These are phyloP conservation scores for Neofusicoccum umdonicola DNA, from an alignment of 2,329 filamentous ascomycete genomes.

Conservation along the genomic window DNA sequence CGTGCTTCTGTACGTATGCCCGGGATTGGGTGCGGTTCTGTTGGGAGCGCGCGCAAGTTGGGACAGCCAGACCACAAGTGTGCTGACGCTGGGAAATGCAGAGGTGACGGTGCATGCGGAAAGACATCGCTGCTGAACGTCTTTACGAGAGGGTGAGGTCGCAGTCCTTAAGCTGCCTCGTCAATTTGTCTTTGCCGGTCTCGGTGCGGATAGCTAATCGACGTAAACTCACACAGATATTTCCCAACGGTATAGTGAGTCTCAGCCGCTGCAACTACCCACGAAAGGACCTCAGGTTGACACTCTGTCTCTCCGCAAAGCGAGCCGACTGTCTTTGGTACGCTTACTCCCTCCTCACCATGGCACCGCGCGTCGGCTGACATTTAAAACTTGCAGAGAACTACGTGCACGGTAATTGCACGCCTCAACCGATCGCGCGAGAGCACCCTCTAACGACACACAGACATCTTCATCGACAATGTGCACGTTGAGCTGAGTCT, in stretches of 20 bases:
- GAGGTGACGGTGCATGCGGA: conserved; percentile 92
- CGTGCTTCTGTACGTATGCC: conserved; percentile 72
- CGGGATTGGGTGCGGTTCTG: not conserved
- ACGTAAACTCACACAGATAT: conserved; percentile 57
- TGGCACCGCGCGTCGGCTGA: conserved; percentile 23
- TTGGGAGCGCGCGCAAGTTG: conserved; percentile 22
- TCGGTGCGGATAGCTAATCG: conserved; percentile 21
- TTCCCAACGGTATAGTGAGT: conserved; percentile 92
- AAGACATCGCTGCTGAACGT: conserved; percentile 98
- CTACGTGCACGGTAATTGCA: conserved; percentile 80
- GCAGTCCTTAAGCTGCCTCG: conserved; percentile 23
- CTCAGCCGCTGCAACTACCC: not conserved
- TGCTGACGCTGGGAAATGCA: conserved; percentile 37
- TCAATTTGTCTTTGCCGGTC: conserved; percentile 6
- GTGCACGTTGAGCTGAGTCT: conserved; percentile 95
- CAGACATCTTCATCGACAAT: conserved; percentile 97
- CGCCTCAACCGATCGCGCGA: not conserved
- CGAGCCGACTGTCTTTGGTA: conserved; percentile 89
- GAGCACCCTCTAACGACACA: not conserved
- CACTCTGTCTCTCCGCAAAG: conserved; percentile 35
- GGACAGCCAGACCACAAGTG: conserved; percentile 20
- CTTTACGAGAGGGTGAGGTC: conserved; percentile 85
- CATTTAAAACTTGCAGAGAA: conserved; percentile 61
- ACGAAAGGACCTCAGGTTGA: not conserved
- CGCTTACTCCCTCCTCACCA: conserved; percentile 22